Conservation (phyloP, 2,329 filamentous ascomycete species). For the Colletotrichum lindemuthianum region DNA sequence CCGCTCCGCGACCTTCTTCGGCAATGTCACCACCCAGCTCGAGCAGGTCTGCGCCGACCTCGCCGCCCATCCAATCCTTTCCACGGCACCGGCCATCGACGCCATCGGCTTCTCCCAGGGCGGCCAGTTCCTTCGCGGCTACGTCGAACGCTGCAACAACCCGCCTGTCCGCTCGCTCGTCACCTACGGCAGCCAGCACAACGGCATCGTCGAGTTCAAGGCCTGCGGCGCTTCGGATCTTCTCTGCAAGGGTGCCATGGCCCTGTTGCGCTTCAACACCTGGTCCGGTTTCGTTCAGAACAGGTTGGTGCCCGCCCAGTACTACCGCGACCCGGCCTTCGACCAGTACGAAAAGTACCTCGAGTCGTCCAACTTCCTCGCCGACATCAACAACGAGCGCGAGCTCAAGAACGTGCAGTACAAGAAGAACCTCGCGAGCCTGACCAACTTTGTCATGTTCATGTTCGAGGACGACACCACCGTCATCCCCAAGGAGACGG, state of each 20-base stretch:
- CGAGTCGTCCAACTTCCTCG: slow-evolving; percentile 84
- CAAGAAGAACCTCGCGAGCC: slow-evolving; percentile 70
- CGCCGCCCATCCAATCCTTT: slow-evolving; percentile 79
- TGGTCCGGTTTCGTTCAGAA: slow-evolving; percentile 84
- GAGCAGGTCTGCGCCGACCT: slow-evolving; percentile 81
- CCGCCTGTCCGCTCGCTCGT: slow-evolving; percentile 81
- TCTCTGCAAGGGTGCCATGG: slow-evolving; percentile 83
- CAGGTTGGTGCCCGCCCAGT: slow-evolving; percentile 90
- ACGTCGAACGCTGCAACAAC: slow-evolving; percentile 85
- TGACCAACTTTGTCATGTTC: slow-evolving; percentile 88
- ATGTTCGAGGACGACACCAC: slow-evolving; percentile 88
- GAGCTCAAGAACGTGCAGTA: slow-evolving; percentile 78
- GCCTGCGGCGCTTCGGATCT: slow-evolving; percentile 77
- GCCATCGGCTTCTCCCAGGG: slow-evolving; percentile 96
- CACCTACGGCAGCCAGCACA: slow-evolving; percentile 92
- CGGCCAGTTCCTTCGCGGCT: slow-evolving; percentile 92
- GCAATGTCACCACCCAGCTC: slow-evolving; percentile 86
- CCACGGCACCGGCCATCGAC: slow-evolving; percentile 84
- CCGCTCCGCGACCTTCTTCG: slow-evolving; percentile 87
- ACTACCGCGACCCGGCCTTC: slow-evolving; percentile 78
- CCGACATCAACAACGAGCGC: slow-evolving; percentile 96
- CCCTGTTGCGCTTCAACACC: slow-evolving; percentile 79
- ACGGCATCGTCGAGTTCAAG: slow-evolving; percentile 87
- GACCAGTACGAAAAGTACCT: slow-evolving; percentile 78
- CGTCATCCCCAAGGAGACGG: slow-evolving; percentile 88